phyloP scores from a whole-genome alignment of 495 filamentous ascomycete species.

The Aspergillus sparsus region DNA sequence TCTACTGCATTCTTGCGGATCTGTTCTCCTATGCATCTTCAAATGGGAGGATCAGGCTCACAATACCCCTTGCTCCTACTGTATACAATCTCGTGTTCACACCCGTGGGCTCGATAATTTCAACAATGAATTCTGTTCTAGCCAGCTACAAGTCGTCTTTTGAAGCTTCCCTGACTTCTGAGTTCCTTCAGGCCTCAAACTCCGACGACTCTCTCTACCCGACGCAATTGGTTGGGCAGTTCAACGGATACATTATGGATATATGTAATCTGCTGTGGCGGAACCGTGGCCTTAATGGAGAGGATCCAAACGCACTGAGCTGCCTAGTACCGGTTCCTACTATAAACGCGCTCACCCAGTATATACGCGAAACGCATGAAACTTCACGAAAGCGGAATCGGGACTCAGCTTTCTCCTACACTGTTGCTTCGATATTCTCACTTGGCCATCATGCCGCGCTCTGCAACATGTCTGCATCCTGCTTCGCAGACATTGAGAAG shows the following conservation, averaged over 20 bases:
- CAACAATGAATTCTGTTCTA: slow-evolving; percentile 67
- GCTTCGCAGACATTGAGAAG: slow-evolving; percentile 59
- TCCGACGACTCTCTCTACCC: slow-evolving; percentile 45
- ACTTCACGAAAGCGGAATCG: slow-evolving; percentile 36
- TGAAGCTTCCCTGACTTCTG: slow-evolving; percentile 59
- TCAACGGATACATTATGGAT: slow-evolving; percentile 90
- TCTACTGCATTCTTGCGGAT: slow-evolving; percentile 62
- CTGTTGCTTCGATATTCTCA: slow-evolving; percentile 62
- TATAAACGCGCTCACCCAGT: slow-evolving; percentile 48
- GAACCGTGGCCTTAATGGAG: slow-evolving; percentile 66
- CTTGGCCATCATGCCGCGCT: slow-evolving; percentile 69
- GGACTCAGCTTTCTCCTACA: slow-evolving; percentile 43
- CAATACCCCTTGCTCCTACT: slow-evolving; percentile 65
- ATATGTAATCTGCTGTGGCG: slow-evolving; percentile 86
- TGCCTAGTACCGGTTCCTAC: slow-evolving; percentile 62
- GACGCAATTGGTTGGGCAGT: slow-evolving; percentile 59
- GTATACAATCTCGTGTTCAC: slow-evolving; percentile 72
- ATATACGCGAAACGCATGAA: slow-evolving; percentile 44
- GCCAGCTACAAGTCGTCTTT: slow-evolving; percentile 73
- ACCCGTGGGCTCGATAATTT: slow-evolving; percentile 61
- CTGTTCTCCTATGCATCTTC: slow-evolving; percentile 56
- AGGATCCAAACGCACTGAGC: slow-evolving; percentile 70
- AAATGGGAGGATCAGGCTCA: slow-evolving; percentile 57
- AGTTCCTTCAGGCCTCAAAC: slow-evolving; percentile 32
- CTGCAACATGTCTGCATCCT: slow-evolving; percentile 64